Evolutionary conservation across 768 basidiomycete species (phyloP), one percentile per base, ranked within the genome.

Genomic region (Clavulina sp.): DNA sequence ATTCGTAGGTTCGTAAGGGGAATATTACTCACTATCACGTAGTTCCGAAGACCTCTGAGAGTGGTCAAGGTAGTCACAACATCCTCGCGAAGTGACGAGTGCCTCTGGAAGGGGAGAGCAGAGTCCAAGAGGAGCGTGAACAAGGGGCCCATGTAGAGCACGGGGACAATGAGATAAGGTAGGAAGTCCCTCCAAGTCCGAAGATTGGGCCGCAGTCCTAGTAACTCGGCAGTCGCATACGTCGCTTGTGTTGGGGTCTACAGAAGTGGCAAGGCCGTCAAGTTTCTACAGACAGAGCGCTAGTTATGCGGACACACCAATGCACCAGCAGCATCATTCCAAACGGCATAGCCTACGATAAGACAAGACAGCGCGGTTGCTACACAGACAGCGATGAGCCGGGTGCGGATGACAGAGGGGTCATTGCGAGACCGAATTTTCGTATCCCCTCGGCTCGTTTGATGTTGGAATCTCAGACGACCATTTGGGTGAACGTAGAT

Each of bases 391-490:
- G 83, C 81, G 16, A 70, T 60, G 50, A 95, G 66, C 21, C 93
- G 72, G 4, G 83, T 80, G n/a, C 73, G 70, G 54, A 97, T 89
- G 4, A 93, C 84, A 34, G 73, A 73, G 1, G 89, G 81, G 60
- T 93, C 83, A 61, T 96, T 82, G 55, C 92, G 72, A 75, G 76
- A 79, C 21, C 73, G 67, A 48, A 67, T 57, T 55, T 64, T 66
- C 47, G 55, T 50, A 52, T 21, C 64, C 64, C 43, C 63, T 57
- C 28, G 57, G 52, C 54, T 62, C 41, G 66, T 57, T 18, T 52
- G 41, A 29, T 62, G 59, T 47, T 70, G 60, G 61, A 75, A 77
- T 6, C 69, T 71, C 29, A 80, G 68, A 40, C 83, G 72, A 7
- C 77, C 70, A 56, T 73, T 68, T 61, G 77, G 82, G 30, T 73